Base-by-base conservation (phyloP, 208 protist genomes). In the Wallacemonas sp. region DNA sequence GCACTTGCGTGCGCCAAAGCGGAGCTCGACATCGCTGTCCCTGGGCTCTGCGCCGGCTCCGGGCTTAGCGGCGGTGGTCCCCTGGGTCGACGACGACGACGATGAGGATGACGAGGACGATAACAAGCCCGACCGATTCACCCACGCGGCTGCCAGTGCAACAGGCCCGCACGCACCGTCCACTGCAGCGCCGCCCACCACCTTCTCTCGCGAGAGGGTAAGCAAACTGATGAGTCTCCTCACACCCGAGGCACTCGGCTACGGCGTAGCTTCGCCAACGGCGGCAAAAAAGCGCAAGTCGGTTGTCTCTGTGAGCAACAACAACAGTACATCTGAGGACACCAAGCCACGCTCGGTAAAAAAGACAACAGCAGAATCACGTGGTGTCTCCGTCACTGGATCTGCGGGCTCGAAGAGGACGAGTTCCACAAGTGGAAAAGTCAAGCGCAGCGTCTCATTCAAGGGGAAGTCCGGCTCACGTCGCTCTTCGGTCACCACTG, bases 221-320 rank as follows among this genome's bases (percentile, higher is more conserved):
- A 66, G 80, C 2, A 53, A 73, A 24, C 51, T 86, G 15, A 64
- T 86, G 19, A 77, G 69, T 24, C 62, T 76, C 39, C 61, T 86
- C 11, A 80, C 76, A 2, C 80, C 80, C 1, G 80, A 86, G 42
- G 80, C 80, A 0, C 62, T 86, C 17, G 75, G 74, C 15, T 64
- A 62, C 41, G 21, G 42, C 49, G 30, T 58, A n/a, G n/a, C 51
- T 14, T 58, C 51, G 4, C 51, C 51, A 21, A 58, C 51, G 24
- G 30, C 51, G 3, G 51, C 4, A 3, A 58, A 58, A 31, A 58
- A 58, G 28, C 51, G 51, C 6, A 58, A 58, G 51, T 58, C 51
- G 2, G 51, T 58, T n/a, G 51, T 39, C 15, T 58, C 51, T 3
- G 41, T 38, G 12, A 19, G 28, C 11, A 19, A 19, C 19, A 21